Conservation (phyloP, 257 asterid species). For the Solanum commersonii region DNA sequence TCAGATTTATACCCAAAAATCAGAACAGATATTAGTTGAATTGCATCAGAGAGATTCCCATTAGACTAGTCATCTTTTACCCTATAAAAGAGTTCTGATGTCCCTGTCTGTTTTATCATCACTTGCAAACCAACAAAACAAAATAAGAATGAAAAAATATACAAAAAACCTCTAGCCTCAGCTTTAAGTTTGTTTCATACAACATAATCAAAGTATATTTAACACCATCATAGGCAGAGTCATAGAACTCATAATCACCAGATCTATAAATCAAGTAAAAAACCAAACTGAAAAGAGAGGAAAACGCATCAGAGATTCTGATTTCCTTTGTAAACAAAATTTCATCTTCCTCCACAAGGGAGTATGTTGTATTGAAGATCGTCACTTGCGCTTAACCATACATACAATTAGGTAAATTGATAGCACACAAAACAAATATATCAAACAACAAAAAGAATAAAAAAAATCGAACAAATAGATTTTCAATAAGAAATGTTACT, state of each 20-base stretch:
- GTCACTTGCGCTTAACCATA: slow-evolving; percentile 14
- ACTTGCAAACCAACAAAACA: slow-evolving; percentile 17
- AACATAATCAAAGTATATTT: slow-evolving; percentile 51
- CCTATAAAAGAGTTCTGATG: slow-evolving; percentile 36
- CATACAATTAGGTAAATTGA: neutral
- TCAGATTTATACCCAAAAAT: neutral
- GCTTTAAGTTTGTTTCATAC: slow-evolving; percentile 26
- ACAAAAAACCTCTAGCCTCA: slow-evolving; percentile 25
- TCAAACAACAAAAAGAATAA: neutral
- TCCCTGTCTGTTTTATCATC: slow-evolving; percentile 73
- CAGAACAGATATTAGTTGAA: neutral
- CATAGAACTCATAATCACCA: neutral
- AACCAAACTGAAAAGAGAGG: too few relatives aligned
- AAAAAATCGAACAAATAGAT: neutral
- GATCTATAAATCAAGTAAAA: neutral
- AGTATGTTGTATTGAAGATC: slow-evolving; percentile 15
- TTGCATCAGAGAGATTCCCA: slow-evolving; percentile 87
- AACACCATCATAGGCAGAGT: slow-evolving; percentile 48
- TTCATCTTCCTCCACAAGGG: slow-evolving; percentile 33
- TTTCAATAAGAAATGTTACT: neutral
- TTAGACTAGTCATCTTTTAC: slow-evolving; percentile 42
- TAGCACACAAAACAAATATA: neutral
- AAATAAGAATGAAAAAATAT: too few relatives aligned
- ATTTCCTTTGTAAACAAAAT: slow-evolving; percentile 21
- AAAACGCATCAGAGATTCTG: slow-evolving; percentile 50